Conservation (phyloP, 331 rosid genomes). For the Erythrophleum ivorense region DNA sequence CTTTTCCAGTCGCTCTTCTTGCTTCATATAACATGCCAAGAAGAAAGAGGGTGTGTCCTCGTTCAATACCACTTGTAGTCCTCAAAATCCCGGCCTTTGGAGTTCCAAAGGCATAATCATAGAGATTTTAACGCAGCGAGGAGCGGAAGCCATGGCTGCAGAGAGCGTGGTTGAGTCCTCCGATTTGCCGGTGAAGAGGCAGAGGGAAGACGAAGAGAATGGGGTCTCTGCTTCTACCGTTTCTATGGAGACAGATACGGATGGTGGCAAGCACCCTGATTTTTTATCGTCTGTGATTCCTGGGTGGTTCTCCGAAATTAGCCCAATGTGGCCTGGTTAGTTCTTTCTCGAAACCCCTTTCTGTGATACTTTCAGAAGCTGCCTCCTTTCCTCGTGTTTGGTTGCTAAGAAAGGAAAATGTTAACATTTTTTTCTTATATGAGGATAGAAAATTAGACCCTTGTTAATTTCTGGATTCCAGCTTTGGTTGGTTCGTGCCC, state of each 20-base stretch:
- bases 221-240: conserved; percentile 47
- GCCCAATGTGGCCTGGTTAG: conserved; percentile 99
- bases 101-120: not conserved
- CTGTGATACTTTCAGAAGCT: not conserved
- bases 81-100: not conserved
- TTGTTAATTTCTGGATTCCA: not conserved
- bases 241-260: conserved; percentile 41
- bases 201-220: conserved; percentile 67
- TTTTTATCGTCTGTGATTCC: conserved; percentile 78
- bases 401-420: not conserved
- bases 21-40: not conserved
- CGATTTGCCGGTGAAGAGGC: conserved; percentile 70
- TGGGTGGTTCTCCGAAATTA: conserved; percentile 98
- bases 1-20: not conserved
- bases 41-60: not conserved
- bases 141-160: conserved; percentile 53
- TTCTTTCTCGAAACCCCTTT: conserved; percentile 26
- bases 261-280: conserved; percentile 39
- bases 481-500: not conserved
- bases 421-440: not conserved
- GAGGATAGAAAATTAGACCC: not conserved
- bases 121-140: not conserved
- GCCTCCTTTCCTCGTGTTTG: not conserved
- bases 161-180: conserved; percentile 43
- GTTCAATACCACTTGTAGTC: not conserved